A percentile compares a stretch with the other conserved stretches of the same genome.
phyloP scores from a whole-genome alignment of 306 rosid species.

The Acacia confusa region DNA sequence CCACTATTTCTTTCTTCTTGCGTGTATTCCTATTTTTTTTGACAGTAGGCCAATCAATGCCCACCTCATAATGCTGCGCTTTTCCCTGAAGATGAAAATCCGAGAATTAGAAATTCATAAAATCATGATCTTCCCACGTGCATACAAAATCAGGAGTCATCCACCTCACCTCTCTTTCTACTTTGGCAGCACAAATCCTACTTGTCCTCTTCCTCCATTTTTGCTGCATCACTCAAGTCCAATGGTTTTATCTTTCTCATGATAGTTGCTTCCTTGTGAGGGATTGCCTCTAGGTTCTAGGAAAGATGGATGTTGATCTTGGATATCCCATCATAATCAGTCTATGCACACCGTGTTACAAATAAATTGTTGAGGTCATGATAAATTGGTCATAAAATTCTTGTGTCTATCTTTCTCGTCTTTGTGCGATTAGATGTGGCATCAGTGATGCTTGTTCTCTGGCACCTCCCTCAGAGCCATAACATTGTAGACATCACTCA shows the following conservation, averaged over 20 bases:
- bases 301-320: background rate
- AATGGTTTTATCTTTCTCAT: background rate
- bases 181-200: background rate
- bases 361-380: background rate
- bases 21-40: no score
- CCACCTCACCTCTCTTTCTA: background rate
- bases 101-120: no score
- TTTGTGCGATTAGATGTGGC: background rate
- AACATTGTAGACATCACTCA: background rate
- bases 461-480: background rate
- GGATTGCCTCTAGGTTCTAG: background rate
- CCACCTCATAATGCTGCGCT: no score
- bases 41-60: no score
- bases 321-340: background rate
- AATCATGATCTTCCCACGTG: no score
- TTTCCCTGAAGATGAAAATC: no score
- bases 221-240: background rate
- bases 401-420: background rate
- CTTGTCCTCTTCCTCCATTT: background rate
- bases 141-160: no score
- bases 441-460: background rate
- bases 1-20: background rate
- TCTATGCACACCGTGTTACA: background rate
- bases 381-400: background rate
- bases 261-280: background rate